These are phyloP conservation scores for Xylaria acuta DNA, from an alignment of 495 filamentous ascomycete genomes.

Conservation along the genomic window DNA sequence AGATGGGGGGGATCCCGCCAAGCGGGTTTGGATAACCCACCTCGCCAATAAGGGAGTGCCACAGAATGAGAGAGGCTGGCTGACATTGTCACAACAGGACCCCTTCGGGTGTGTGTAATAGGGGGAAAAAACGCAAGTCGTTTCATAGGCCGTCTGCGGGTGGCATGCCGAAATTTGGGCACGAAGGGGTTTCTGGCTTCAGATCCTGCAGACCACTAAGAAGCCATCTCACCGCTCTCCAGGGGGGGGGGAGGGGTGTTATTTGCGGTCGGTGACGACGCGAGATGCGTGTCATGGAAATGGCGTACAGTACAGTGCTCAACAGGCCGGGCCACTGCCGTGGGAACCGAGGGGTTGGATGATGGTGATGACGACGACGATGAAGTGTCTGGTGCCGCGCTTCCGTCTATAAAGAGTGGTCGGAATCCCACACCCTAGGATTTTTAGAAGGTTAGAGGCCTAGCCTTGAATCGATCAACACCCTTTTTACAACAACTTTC, in stretches of 20 bases:
- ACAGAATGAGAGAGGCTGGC: slow-evolving; percentile 16
- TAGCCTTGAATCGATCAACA: slow-evolving; percentile 26
- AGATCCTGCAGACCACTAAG: slow-evolving; percentile 10
- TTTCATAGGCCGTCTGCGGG: slow-evolving; percentile 10
- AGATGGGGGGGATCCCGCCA: slow-evolving; percentile 11
- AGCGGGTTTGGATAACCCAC: not conserved
- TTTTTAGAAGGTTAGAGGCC: slow-evolving; percentile 20
- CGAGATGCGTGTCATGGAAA: slow-evolving; percentile 11
- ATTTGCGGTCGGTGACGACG: slow-evolving; percentile 15
- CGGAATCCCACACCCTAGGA: slow-evolving; percentile 13
- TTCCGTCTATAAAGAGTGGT: slow-evolving; percentile 23
- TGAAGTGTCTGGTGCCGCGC: not conserved
- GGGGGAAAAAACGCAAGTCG: not conserved
- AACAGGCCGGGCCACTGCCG: not conserved
- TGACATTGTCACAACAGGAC: not conserved
- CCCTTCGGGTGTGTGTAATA: not conserved
- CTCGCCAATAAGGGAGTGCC: slow-evolving; percentile 25
- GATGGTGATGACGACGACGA: slow-evolving; percentile 18
- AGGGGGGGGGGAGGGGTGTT: slow-evolving; percentile 3
- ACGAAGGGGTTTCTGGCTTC: not conserved
- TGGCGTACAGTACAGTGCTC: not conserved
- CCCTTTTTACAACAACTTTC: slow-evolving; percentile 10
- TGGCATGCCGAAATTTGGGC: not conserved
- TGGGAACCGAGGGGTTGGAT: not conserved
- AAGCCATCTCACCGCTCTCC: slow-evolving; percentile 22